Base-by-base conservation (phyloP, 495 filamentous ascomycete species). In the Letharia columbiana region DNA sequence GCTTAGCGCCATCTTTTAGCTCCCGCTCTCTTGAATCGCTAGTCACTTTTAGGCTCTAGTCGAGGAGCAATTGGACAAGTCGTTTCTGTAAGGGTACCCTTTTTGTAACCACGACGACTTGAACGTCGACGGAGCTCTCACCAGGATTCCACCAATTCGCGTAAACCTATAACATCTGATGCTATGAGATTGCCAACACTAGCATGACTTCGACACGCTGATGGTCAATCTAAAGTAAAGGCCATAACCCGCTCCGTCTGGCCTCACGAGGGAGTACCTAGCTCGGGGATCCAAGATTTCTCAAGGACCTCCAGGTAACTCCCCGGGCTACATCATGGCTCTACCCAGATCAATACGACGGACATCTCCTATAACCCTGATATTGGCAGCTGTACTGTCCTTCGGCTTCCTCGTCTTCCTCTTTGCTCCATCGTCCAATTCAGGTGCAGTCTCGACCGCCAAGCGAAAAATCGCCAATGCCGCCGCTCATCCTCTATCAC, bases 401-500 rank as follows among this genome's bases (percentile, higher is more conserved):
- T 76, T 89, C 63, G 87, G 85, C 69, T 87, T 90, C 73, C 75
- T 88, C 62, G 76, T 84, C 70, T 89, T 89, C 76, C 71, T 90
- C 66, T 78, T 89, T 63, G 81, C 80, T 45, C 68, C 78, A 49
- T 63, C 71, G 20, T 81, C 73, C 63, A 82, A 81, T 56, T 76
- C 76, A 9, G 70, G 74, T 54, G 71, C 77, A 70, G 69, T 71
- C 76, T 82, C 66, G 69, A 78, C 73, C 66, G 78, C 79, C 28
- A 77, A 78, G 69, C 74, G 78, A 72, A 82, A 79, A 70, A 76
- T 78, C 73, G 78, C 84, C 70, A 77, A 82, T 69, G 86, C 87
- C 40, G 89, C 88, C 56, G 79, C 86, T 62, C 85, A 91, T 73
- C 85, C 84, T 66, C 83, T 92, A 70, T 94, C 90, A 18, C 91